Conservation (phyloP, 2,329 filamentous ascomycete genomes). For the Lachnellula cervina region DNA sequence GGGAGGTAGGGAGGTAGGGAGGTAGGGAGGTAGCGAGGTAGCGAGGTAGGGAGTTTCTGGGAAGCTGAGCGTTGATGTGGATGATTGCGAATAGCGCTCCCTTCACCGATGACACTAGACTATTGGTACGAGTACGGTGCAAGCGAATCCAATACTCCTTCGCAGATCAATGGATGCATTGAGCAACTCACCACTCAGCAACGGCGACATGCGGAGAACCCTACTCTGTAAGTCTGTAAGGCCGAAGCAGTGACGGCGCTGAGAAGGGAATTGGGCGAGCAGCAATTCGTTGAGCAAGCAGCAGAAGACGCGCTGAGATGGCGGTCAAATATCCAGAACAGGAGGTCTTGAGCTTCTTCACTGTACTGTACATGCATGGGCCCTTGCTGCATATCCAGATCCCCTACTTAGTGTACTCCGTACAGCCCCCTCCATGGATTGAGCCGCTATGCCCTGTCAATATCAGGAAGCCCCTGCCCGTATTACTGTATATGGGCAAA, state of each 20-base stretch:
- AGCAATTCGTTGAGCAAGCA: not conserved
- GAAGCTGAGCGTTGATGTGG: not conserved
- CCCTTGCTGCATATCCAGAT: not conserved
- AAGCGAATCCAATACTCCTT: not conserved
- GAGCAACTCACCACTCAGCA: not conserved
- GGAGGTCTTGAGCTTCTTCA: not conserved
- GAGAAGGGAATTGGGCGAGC: not conserved
- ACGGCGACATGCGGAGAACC: not conserved
- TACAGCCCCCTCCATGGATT: not conserved
- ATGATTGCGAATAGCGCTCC: not conserved
- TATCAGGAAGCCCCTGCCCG: not conserved
- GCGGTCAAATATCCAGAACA: constrained; percentile 5
- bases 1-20: too few relatives aligned
- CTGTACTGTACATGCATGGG: not conserved
- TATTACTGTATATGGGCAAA: too few relatives aligned
- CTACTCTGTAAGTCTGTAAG: too few relatives aligned
- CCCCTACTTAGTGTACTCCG: too few relatives aligned
- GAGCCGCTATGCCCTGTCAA: not conserved
- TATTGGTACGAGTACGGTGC: not conserved
- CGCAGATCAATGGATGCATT: not conserved
- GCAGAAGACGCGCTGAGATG: not conserved
- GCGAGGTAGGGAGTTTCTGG: too few relatives aligned
- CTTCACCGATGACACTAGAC: not conserved
- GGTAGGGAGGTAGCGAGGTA: too few relatives aligned
- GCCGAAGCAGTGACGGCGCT: not conserved